A percentile compares a stretch with the other conserved stretches of the same genome.
phyloP scores from a whole-genome alignment of 2,329 filamentous ascomycete species.

The Xylaria multiplex region DNA sequence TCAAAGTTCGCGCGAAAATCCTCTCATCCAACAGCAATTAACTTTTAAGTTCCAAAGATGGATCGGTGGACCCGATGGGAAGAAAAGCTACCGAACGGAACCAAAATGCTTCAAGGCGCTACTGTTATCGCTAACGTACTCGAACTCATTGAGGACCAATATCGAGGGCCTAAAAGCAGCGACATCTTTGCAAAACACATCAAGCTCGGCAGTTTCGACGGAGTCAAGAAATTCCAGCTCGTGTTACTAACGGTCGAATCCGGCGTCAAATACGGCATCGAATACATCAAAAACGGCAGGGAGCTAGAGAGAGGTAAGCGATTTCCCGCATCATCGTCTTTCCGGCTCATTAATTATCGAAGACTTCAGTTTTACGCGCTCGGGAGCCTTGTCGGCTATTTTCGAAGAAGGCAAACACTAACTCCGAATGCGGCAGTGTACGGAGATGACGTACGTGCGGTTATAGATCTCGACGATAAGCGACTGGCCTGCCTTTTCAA shows the following conservation, averaged over 20 bases:
- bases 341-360: not conserved
- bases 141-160: conserved; percentile 29
- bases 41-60: conserved; percentile 14
- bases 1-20: no score
- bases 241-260: conserved; percentile 29
- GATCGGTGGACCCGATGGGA: conserved; percentile 7
- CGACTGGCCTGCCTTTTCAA: not conserved
- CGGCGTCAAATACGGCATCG: no score
- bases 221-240: conserved; percentile 28
- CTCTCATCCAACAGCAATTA: not conserved
- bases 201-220: conserved; percentile 6
- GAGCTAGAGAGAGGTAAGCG: conserved; percentile 18
- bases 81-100: not conserved
- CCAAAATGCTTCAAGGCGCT: not conserved
- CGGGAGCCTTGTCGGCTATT: no score
- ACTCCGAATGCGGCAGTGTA: conserved; percentile 17
- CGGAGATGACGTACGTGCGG: conserved; percentile 16
- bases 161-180: conserved; percentile 12
- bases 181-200: conserved; percentile 18
- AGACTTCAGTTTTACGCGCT: not conserved
- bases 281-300: not conserved
- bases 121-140: conserved; percentile 30
- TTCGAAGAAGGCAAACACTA: not conserved
- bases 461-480: conserved; percentile 28
- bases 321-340: not conserved